phyloP scores from a whole-genome alignment of 23 red algal species.

The Chondrus crispus region DNA sequence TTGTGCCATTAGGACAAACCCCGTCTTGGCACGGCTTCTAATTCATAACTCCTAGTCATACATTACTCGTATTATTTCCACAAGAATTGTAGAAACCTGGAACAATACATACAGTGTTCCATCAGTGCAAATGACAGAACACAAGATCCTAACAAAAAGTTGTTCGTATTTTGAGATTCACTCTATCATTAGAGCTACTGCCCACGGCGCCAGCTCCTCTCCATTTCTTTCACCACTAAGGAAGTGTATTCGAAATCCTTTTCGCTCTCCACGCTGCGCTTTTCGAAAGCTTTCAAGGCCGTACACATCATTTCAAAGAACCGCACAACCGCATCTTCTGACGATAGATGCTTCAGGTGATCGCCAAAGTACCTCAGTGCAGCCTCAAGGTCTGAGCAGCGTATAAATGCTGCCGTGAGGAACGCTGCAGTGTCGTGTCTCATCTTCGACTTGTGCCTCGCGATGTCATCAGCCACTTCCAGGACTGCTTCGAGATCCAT shows the following conservation, averaged over 20 bases:
- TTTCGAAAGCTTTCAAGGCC: background rate
- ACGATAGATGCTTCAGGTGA: background rate
- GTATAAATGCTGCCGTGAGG: background rate
- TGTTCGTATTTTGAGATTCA: too few species aligned
- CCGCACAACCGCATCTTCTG: background rate
- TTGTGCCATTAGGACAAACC: too few species aligned
- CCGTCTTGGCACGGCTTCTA: too few species aligned
- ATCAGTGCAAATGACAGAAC: too few species aligned
- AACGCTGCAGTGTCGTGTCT: conserved; percentile 1
- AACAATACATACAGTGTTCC: too few species aligned
- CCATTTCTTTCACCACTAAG: conserved; percentile 17
- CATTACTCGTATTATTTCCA: too few species aligned
- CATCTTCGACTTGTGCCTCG: background rate
- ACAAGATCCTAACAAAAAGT: too few species aligned
- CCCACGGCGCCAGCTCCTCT: background rate
- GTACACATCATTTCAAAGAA: conserved; percentile 13
- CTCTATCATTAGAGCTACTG: background rate
- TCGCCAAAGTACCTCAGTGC: conserved; percentile 7
- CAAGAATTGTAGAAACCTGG: too few species aligned
- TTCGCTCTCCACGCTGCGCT: background rate
- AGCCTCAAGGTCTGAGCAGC: conserved; percentile 34
- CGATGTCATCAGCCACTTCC: background rate
- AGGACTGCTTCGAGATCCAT: conserved; percentile 24
- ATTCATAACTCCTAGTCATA: too few species aligned
- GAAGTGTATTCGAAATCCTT: background rate